Evolutionary conservation across 2,329 filamentous ascomycete species (phyloP).

Genomic region (Amphichorda felina): DNA sequence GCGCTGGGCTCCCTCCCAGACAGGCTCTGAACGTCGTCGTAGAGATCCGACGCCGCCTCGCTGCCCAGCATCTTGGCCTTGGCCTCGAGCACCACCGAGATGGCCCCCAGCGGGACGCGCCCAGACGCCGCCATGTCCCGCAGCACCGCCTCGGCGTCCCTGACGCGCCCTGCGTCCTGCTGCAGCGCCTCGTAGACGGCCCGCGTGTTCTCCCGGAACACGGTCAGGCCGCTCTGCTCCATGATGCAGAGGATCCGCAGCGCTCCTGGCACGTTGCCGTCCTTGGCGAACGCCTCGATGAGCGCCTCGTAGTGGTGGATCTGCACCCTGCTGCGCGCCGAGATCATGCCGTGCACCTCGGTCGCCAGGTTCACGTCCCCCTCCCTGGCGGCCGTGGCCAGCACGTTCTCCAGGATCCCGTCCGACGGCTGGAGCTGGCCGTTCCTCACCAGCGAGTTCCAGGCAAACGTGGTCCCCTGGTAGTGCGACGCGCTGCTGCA

Average conservation of each 20-base stretch:
- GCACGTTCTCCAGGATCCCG: slow-evolving; percentile 53
- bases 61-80: slow-evolving; percentile 14
- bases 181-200: slow-evolving; percentile 47
- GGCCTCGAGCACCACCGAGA: slow-evolving; percentile 22
- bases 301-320: slow-evolving; percentile 71
- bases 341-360: slow-evolving; percentile 47
- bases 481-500: slow-evolving; percentile 55
- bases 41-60: slow-evolving; percentile 19
- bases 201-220: slow-evolving; percentile 49
- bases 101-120: slow-evolving; percentile 23
- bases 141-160: slow-evolving; percentile 43
- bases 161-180: slow-evolving; percentile 25
- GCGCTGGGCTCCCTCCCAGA: slow-evolving; percentile 14
- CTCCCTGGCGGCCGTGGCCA: slow-evolving; percentile 59
- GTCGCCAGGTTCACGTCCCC: slow-evolving; percentile 59
- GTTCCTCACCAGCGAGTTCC: slow-evolving; percentile 51
- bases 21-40: slow-evolving; percentile 14
- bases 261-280: slow-evolving; percentile 50
- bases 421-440: slow-evolving; percentile 34
- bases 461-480: slow-evolving; percentile 55
- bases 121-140: slow-evolving; percentile 30
- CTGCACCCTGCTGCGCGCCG: slow-evolving; percentile 33
- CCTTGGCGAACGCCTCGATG: slow-evolving; percentile 54
- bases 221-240: slow-evolving; percentile 37
- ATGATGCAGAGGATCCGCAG: slow-evolving; percentile 65